Evolutionary conservation across 495 filamentous ascomycete species (phyloP), one percentile per base, ranked within the genome.

Genomic region (Chaetomium tenue): DNA sequence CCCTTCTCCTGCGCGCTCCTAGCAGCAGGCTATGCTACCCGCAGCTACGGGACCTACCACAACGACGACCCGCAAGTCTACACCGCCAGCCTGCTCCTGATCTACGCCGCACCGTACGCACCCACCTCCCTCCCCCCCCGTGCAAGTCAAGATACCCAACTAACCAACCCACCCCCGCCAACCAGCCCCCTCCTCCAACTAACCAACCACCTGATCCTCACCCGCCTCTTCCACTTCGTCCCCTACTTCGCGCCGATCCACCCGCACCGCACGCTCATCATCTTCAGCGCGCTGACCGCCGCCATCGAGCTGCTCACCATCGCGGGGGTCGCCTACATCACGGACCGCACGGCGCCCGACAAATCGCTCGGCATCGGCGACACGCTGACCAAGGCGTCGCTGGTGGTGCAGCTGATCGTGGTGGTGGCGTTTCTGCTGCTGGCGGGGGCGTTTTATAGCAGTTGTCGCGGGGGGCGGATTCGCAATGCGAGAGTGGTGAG

Each of bases 211-310:
- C 28, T 37, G 5, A 55, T 55, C 30, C 26, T 55, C 5, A 12
- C 7, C 16, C 52, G 52, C 26, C 1, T 37, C 28, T 55, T 55
- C 30, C 15, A 33, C 7, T 55, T 55, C 26, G 52, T 55, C 7
- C 28, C 28, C 28, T 55, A 55, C 52, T 55, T n/a, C 18, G 52
- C 52, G 13, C 52, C 52, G 1, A 55, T 55, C 28, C 52, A 55
- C 52, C 52, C 52, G 3, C 8, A 5, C 28, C 52, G 26, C 52
- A 55, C 30, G 28, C 16, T 55, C 30, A 16, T 37, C 26, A 5
- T 6, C 18, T 30, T 37, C 16, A 0, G 16, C 16, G 22, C 26
- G 3, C 28, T 55, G 28, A 20, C 52, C 26, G 28, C 28, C 28
- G 26, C 37, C 52, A 33, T 33, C 52, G 52, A 33, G 28, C 28